phyloP scores from a whole-genome alignment of 2,329 filamentous ascomycete species.

The Cordyceps javanica region DNA sequence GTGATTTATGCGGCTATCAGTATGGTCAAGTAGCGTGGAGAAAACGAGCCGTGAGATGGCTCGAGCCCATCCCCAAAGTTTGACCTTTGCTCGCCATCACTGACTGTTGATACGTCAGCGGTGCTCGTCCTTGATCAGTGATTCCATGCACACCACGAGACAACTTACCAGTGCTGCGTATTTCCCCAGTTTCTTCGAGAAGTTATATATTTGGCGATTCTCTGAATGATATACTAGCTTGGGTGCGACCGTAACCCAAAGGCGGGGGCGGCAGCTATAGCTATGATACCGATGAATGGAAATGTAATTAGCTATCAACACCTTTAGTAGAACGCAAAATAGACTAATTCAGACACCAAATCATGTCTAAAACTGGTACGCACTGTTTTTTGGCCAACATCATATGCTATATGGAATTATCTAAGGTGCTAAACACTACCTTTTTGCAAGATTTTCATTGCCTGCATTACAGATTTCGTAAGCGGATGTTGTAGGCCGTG shows the following conservation, averaged over 20 bases:
- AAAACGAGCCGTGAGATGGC: not conserved
- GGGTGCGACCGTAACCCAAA: not conserved
- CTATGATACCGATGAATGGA: not conserved
- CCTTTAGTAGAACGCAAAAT: not conserved
- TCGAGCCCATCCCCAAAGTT: not conserved
- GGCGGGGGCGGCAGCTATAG: not conserved
- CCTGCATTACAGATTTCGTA: not conserved
- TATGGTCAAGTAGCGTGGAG: not conserved
- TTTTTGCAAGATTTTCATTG: not conserved
- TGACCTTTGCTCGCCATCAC: not conserved
- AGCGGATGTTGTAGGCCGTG: not conserved
- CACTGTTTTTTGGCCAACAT: not conserved
- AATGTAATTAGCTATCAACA: not conserved
- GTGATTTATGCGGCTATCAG: not conserved
- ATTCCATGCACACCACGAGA: not conserved
- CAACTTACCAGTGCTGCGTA: not conserved
- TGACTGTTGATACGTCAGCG: not conserved
- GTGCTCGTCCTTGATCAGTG: not conserved
- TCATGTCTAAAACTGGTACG: not conserved
- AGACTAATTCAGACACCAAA: not conserved
- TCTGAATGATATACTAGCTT: not conserved
- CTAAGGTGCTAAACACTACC: not conserved
- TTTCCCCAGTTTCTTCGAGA: not conserved
- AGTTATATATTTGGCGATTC: not conserved
- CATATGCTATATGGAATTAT: not conserved